phyloP scores from a whole-genome alignment of 208 protist genomes.

The Wallacemonas sp. region DNA sequence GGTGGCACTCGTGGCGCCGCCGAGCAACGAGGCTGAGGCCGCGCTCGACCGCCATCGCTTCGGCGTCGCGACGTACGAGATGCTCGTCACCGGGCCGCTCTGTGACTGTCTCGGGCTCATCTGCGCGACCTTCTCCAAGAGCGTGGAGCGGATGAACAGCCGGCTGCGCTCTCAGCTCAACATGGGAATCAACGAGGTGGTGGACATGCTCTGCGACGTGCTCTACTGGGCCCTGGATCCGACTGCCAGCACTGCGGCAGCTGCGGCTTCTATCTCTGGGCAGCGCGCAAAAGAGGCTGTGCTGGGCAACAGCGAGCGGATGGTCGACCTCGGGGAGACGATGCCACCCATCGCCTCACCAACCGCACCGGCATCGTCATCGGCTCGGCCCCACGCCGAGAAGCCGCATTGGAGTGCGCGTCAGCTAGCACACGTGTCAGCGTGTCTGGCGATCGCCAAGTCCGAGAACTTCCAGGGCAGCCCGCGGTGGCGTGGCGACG shows the following conservation, averaged over 20 bases:
- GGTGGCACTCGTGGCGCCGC: conserved; percentile 23
- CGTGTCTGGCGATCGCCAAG: conserved; percentile 26
- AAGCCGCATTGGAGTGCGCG: conserved; percentile 14
- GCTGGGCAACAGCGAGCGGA: no score
- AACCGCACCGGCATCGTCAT: no score
- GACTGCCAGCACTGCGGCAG: neutral
- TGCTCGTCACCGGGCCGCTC: conserved; percentile 35
- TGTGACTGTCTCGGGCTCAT: conserved; percentile 34
- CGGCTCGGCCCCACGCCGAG: no score
- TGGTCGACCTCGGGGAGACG: neutral
- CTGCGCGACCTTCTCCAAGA: conserved; percentile 20
- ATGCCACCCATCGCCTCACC: no score
- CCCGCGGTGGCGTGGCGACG: conserved; percentile 38
- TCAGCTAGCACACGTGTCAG: conserved; percentile 4
- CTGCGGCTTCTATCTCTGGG: no score
- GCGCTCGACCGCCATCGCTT: conserved; percentile 31
- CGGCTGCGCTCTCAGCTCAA: conserved; percentile 31
- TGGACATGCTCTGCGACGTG: conserved; percentile 43
- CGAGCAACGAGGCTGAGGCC: conserved; percentile 26
- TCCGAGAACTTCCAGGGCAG: conserved; percentile 32
- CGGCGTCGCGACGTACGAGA: conserved; percentile 25
- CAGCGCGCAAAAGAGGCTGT: no score
- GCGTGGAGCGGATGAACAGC: conserved; percentile 30
- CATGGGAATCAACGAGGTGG: conserved; percentile 32
- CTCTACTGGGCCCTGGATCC: conserved; percentile 19